A percentile compares a stretch with the other conserved stretches of the same genome.
phyloP scores from a whole-genome alignment of 2,329 filamentous ascomycete genomes.

The Ophiobolus disseminans region DNA sequence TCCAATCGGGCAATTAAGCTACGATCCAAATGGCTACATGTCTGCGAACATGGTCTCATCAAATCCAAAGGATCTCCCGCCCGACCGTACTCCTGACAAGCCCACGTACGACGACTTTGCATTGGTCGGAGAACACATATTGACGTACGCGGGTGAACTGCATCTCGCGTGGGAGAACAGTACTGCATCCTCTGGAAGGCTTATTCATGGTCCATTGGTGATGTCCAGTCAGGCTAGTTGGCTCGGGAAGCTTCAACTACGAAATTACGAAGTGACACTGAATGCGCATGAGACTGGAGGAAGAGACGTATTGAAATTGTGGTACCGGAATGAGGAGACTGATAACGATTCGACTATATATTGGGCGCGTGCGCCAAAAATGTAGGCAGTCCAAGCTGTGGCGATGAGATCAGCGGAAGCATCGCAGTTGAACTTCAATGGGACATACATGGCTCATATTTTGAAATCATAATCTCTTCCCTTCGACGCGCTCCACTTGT shows the following conservation, averaged over 20 bases:
- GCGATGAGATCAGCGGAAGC: too few species aligned
- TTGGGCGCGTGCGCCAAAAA: constrained; percentile 6
- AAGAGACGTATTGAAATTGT: constrained; percentile 16
- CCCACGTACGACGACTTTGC: constrained; percentile 16
- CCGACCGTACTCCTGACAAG: not conserved
- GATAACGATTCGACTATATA: constrained; percentile 6
- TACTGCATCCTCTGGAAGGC: constrained; percentile 15
- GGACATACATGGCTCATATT: too few species aligned
- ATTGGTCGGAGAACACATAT: constrained; percentile 11
- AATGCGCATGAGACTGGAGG: constrained; percentile 1
- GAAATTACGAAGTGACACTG: constrained; percentile 19
- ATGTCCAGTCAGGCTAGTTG: constrained; percentile 15
- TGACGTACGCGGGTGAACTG: constrained; percentile 18
- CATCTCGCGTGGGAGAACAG: constrained; percentile 7
- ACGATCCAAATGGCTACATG: constrained; percentile 18
- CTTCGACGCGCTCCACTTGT: constrained; percentile 22
- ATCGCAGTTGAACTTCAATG: too few species aligned
- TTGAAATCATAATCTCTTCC: too few species aligned
- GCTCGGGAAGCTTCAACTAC: constrained; percentile 13
- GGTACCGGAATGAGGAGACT: constrained; percentile 2
- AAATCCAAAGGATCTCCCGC: constrained; percentile 8
- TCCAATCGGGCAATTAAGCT: constrained; percentile 14
- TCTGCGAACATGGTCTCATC: constrained; percentile 20
- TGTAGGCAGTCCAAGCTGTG: not conserved
- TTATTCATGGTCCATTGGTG: constrained; percentile 25